Conservation (phyloP, 768 basidiomycete genomes). For the Cantharellus anzutake region DNA sequence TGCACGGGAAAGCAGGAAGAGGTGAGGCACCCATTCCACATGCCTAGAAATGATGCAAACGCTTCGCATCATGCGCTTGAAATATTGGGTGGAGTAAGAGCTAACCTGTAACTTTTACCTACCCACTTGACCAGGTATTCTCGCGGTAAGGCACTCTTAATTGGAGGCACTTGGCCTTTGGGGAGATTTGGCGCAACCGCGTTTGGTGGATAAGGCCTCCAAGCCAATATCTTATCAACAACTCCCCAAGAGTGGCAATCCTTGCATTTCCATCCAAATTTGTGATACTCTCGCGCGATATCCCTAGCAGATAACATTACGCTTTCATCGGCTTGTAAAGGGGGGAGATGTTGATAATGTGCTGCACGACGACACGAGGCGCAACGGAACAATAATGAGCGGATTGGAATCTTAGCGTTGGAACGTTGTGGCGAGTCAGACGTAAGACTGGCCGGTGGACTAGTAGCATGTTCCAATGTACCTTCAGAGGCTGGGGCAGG, state of each 20-base stretch:
- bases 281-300: constrained; percentile 45
- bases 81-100: neutral
- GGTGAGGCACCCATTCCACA: constrained; percentile 78
- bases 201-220: constrained; percentile 62
- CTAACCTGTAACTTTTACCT: constrained; percentile 45
- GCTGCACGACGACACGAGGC: constrained; percentile 62
- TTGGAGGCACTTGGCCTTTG: constrained; percentile 24
- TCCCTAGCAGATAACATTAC: constrained; percentile 19
- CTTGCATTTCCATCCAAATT: constrained; percentile 41
- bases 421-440: constrained; percentile 3
- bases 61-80: neutral
- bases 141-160: constrained; percentile 49
- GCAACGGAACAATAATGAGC: constrained; percentile 54
- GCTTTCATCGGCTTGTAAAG: constrained; percentile 22
- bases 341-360: constrained; percentile 59
- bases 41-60: constrained; percentile 15
- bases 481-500: neutral
- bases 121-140: constrained; percentile 91
- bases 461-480: neutral
- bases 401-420: neutral
- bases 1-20: constrained; percentile 64
- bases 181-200: constrained; percentile 33
- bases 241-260: constrained; percentile 61
- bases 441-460: constrained; percentile 6
- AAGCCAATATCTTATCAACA: constrained; percentile 77